Evolutionary conservation across 2,329 filamentous ascomycete species (phyloP), one percentile per base, ranked within the genome.

Genomic region (Cryphonectria nitschkei): DNA sequence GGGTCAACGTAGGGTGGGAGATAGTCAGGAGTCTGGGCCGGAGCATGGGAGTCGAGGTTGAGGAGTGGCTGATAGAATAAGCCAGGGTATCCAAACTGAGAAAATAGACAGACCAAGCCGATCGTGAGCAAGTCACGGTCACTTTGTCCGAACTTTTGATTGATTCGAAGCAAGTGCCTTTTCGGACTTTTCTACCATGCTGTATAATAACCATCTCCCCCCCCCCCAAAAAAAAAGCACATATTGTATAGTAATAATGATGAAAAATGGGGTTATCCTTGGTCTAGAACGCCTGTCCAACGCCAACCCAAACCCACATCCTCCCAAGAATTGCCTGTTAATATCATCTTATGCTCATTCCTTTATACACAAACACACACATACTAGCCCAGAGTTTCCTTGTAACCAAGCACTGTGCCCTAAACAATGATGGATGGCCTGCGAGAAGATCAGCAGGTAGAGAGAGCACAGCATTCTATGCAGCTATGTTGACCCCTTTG

Each of bases 1-100:
- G 91, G 76, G 90, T 95, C 13, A 93, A 92, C 75, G 89, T 93
- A 70, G 89, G 90, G 0, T 95, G 92, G 92, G 93, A 96, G 77
- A 89, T 92, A 73, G 88, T 93, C 8, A 84, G 90, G 72, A 87
- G 85, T 3, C 81, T 96, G 73, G 93, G 92, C 39, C 83, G 93
- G 76, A 91, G 88, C 77, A 87, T 96, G 67, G 91, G 91, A 2
- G 85, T 96, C n/a, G 92, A 94, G 79, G 86, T 94, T 16, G 90
- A 93, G 73, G 93, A 95, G 78, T 95, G 91, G 86, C 81, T 93
- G 69, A 85, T 90, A 65, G 92, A 93, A 74, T 93, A 78, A 78
- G 6, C 67, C 61, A 64, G 2, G 16, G 22, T 19, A 19, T 34
- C 19, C 32, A 39, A 61, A 19, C 32, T 2, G 22, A 22, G 9